Evolutionary conservation across 148 eudicot genomes (phyloP), one percentile per base, ranked within the genome.

Genomic region (Heliosperma pusillum): DNA sequence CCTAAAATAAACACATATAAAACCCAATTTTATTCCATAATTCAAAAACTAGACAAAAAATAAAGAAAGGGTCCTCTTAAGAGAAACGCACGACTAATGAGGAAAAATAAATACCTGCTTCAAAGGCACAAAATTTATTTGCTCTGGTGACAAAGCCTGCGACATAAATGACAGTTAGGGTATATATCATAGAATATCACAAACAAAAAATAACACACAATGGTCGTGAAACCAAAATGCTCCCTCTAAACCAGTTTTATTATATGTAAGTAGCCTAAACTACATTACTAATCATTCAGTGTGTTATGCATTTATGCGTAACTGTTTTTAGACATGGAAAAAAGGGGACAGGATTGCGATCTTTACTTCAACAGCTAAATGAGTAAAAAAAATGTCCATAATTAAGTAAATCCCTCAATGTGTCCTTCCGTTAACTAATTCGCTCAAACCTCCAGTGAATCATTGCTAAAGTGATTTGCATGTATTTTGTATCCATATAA

Each of bases 141-240:
- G 81, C 74, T 85, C 61, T 17, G 97, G 96, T 75, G 90, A 83
- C 81, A 90, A 80, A 26, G 97, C 97, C 97, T 93, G 90, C 70
- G 74, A 85, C 26, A 42, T 29, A 76, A 36, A 80, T 53, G 22
- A 66, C 33, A 72, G 8, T 26, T 42, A 22, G 5, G 33, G 64
- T 59, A 77, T 61, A 62, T 66, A 27, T 44, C 78, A 59, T 1
- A 45, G 2, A 60, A 57, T 40, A 22, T 20, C 19, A 45, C 12
- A 16, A 33, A 58, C 10, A 47, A 21, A n/a, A 62, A 69, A 15
- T 7, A 47, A 40, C 7, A 59, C 63, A 47, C 15, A 20, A 29
- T 42, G 27, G 33, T 20, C 0, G 62, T 16, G 12, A 57, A 47
- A 66, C 69, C 62, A n/a, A 19, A 65, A 70, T 7, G 50, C 22